phyloP scores from a whole-genome alignment of 495 filamentous ascomycete species.

The Hapsidospora chrysogenum region DNA sequence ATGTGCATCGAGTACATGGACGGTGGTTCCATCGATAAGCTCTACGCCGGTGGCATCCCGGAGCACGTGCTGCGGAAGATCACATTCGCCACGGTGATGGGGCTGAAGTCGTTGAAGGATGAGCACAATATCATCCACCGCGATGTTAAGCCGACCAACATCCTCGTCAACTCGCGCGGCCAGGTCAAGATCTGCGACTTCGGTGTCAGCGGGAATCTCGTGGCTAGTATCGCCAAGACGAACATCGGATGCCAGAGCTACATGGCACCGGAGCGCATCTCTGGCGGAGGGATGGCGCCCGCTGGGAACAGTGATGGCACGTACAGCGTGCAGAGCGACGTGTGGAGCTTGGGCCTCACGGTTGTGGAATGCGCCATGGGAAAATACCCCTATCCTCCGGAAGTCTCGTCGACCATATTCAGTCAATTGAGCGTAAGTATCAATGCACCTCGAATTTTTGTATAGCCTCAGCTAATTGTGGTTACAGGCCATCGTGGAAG shows the following conservation, averaged over 20 bases:
- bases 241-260: constrained; percentile 99
- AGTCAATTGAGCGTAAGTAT: constrained; percentile 84
- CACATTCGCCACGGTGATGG: constrained; percentile 77
- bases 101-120: constrained; percentile 84
- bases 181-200: constrained; percentile 99
- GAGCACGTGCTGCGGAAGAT: constrained; percentile 84
- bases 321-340: constrained; percentile 95
- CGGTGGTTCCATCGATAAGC: constrained; percentile 93
- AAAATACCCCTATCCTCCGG: constrained; percentile 89
- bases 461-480: neutral
- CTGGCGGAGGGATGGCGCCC: constrained; percentile 63
- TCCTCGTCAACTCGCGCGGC: constrained; percentile 74
- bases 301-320: constrained; percentile 60
- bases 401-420: constrained; percentile 98
- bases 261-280: constrained; percentile 96
- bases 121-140: constrained; percentile 99
- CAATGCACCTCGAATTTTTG: constrained; percentile 4
- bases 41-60: constrained; percentile 86
- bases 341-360: constrained; percentile 89
- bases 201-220: constrained; percentile 89
- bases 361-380: constrained; percentile 96
- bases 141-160: constrained; percentile 97
- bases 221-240: constrained; percentile 94
- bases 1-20: constrained; percentile 99
- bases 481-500: constrained; percentile 84